These are phyloP conservation scores for Aspergillus tanneri DNA, from an alignment of 2,329 filamentous ascomycete species.

Conservation along the genomic window DNA sequence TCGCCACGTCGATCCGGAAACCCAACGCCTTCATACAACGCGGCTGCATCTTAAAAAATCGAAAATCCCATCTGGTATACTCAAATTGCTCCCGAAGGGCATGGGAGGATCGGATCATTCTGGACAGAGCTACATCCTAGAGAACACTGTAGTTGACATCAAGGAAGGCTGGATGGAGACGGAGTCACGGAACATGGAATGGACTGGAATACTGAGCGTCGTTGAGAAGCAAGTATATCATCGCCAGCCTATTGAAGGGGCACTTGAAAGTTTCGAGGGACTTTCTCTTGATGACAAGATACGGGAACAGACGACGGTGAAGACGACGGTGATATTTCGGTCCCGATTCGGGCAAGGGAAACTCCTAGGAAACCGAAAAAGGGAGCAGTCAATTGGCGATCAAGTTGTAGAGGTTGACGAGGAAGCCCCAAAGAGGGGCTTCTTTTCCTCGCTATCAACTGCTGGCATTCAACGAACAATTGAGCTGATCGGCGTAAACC, in stretches of 20 bases:
- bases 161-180: conserved; percentile 66
- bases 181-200: conserved; percentile 64
- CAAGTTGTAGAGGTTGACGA: conserved; percentile 49
- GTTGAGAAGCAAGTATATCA: conserved; percentile 61
- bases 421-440: conserved; percentile 53
- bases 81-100: conserved; percentile 61
- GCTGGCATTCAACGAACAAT: conserved; percentile 62
- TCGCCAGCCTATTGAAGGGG: conserved; percentile 40
- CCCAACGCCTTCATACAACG: conserved; percentile 60
- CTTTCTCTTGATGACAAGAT: conserved; percentile 39
- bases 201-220: conserved; percentile 64
- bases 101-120: conserved; percentile 58
- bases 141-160: conserved; percentile 61
- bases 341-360: conserved; percentile 61
- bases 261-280: conserved; percentile 24
- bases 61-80: conserved; percentile 60
- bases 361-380: conserved; percentile 44
- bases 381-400: conserved; percentile 34
- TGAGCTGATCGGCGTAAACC: conserved; percentile 60
- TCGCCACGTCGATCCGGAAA: conserved; percentile 59
- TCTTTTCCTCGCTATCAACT: conserved; percentile 60
- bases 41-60: conserved; percentile 64
- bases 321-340: conserved; percentile 61
- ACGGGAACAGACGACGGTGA: conserved; percentile 55
- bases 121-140: conserved; percentile 63